phyloP scores from a whole-genome alignment of 352 stramenopile species.

The Thalassiosira hispida region DNA sequence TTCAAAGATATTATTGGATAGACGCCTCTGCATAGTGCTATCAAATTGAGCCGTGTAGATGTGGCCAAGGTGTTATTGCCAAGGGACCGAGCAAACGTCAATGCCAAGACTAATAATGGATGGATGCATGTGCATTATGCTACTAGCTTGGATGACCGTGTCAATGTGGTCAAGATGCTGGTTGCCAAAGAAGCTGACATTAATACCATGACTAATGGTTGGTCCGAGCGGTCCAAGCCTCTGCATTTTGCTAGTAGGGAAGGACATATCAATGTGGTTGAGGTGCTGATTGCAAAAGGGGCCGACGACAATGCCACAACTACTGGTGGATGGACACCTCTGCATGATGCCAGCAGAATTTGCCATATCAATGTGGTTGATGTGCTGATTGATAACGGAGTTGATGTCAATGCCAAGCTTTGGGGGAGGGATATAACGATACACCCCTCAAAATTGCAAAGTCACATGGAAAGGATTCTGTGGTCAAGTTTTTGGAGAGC shows the following conservation, averaged over 20 bases:
- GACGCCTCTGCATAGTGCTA: slow-evolving; percentile 6
- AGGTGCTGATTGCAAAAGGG: slow-evolving; percentile 49
- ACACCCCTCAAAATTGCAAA: too few species aligned
- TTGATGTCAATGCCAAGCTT: slow-evolving; percentile 1
- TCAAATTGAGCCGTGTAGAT: too few species aligned
- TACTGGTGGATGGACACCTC: slow-evolving; percentile 54
- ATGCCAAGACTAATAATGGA: slow-evolving; percentile 23
- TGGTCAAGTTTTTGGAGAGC: too few species aligned
- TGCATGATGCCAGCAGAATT: slow-evolving; percentile 34
- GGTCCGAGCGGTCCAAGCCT: not conserved
- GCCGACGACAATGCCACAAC: slow-evolving; percentile 67
- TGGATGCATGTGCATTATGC: slow-evolving; percentile 2
- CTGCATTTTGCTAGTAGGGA: slow-evolving; percentile 8
- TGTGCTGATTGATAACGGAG: slow-evolving; percentile 2
- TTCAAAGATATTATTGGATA: not conserved
- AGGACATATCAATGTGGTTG: not conserved
- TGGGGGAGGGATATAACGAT: too few species aligned
- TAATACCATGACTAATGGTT: slow-evolving; percentile 9
- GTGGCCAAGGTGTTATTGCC: not conserved
- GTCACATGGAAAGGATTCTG: too few species aligned
- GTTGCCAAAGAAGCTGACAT: slow-evolving; percentile 18
- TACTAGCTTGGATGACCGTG: not conserved
- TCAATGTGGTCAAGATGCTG: slow-evolving; percentile 19
- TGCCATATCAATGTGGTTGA: slow-evolving; percentile 6
- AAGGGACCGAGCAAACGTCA: slow-evolving; percentile 4